Evolutionary conservation across 1,284 basidiomycete species (phyloP), one percentile per base, ranked within the genome.

Genomic region (Apiotrichum siamense): DNA sequence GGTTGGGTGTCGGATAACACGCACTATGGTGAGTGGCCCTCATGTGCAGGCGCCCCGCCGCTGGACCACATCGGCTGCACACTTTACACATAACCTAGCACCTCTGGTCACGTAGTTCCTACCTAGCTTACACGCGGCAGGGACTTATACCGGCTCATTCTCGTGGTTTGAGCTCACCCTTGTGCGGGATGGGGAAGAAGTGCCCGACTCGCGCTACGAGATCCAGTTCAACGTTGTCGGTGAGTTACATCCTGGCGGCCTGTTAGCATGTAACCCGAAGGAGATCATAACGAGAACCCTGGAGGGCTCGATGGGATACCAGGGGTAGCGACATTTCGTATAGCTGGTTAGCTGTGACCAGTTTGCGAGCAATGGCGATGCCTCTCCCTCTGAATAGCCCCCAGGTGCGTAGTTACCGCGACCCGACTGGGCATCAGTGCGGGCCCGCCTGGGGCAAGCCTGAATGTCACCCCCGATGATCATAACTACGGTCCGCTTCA

Each of bases 111-210:
- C 23, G 3, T 13, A 20, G 25, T 24, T 23, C 32, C 20, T 7
- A 11, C n/a, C n/a, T n/a, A n/a, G n/a, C n/a, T 27, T 12, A 10
- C 47, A 49, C 25, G 50, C 47, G 6, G 21, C 47, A 69, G 69
- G 70, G 0, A 69, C 64, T 15, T 70, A 70, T 40, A 52, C 63
- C 23, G 53, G 58, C 26, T 59, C 56, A 5, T 67, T 61, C 50
- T 69, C 68, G 4, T 72, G 66, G 67, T 70, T 69, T 41, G 66
- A 72, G 50, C 50, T 70, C 6, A 47, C 59, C 11, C 60, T 72
- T 2, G 36, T 69, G 11, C 59, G 70, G 11, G 52, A 60, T 31
- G 66, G 63, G 10, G 45, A 47, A 12, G 66, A 72, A 52, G 65
- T 69, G 1, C 53, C 55, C 11, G 59, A 54, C 1, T 59, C 61